Evolutionary conservation across 2,329 filamentous ascomycete species (phyloP).

Genomic region (Aspergillus neoniger): DNA sequence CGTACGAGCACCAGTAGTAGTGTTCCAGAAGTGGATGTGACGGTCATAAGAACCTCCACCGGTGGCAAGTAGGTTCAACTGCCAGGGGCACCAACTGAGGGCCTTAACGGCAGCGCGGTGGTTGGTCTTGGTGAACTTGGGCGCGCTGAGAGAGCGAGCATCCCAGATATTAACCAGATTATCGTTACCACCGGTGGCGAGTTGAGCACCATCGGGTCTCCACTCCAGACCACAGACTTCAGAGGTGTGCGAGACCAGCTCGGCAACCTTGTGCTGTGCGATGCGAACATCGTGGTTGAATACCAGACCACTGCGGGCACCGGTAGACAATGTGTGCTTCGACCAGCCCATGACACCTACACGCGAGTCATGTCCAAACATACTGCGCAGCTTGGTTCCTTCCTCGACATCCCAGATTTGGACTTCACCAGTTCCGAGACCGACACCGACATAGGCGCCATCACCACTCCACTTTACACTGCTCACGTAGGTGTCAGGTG

Average conservation of each 20-base stretch:
- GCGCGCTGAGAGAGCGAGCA: slow-evolving; percentile 84
- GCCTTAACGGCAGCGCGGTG: slow-evolving; percentile 99
- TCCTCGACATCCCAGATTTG: slow-evolving; percentile 99
- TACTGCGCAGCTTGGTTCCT: slow-evolving; percentile 91
- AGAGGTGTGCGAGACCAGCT: slow-evolving; percentile 94
- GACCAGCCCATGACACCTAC: slow-evolving; percentile 99
- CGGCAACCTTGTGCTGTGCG: slow-evolving; percentile 95
- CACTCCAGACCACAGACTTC: slow-evolving; percentile 98
- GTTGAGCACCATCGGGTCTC: slow-evolving; percentile 93
- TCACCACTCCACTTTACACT: slow-evolving; percentile 99
- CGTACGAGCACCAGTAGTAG: slow-evolving; percentile 91
- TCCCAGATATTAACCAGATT: slow-evolving; percentile 99
- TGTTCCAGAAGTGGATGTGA: slow-evolving; percentile 99
- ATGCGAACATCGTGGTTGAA: slow-evolving; percentile 99
- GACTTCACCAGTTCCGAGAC: slow-evolving; percentile 91
- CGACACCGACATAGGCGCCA: slow-evolving; percentile 93
- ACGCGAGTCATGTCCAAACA: slow-evolving; percentile 95
- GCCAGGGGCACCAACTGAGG: slow-evolving; percentile 98
- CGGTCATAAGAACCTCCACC: slow-evolving; percentile 95
- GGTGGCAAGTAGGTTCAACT: slow-evolving; percentile 93
- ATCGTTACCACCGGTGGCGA: slow-evolving; percentile 97
- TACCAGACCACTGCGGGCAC: slow-evolving; percentile 89
- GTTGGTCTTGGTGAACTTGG: slow-evolving; percentile 99
- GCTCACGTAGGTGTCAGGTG: slow-evolving; percentile 90
- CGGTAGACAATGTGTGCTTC: slow-evolving; percentile 95